Conservation (phyloP, 2,329 filamentous ascomycete species). For the Phaeosphaeria sp. region DNA sequence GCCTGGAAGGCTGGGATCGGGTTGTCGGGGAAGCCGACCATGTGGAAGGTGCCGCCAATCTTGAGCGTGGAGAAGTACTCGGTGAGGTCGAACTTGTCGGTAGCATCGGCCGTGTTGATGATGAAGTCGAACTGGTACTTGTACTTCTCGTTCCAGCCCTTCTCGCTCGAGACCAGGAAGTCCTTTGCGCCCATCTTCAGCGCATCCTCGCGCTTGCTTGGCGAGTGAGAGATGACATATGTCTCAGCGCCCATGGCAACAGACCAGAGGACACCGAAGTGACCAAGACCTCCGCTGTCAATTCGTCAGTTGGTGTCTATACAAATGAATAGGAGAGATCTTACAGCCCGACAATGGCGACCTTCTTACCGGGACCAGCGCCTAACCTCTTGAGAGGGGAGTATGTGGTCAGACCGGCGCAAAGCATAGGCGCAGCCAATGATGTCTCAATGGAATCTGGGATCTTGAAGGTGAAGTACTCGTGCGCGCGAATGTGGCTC, state of each 20-base stretch:
- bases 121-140: conserved; percentile 75
- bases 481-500: conserved; percentile 74
- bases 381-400: conserved; percentile 79
- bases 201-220: conserved; percentile 66
- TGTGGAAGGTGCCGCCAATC: conserved; percentile 81
- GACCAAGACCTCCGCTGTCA: conserved; percentile 55
- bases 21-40: conserved; percentile 80
- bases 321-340: conserved; percentile 21
- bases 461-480: conserved; percentile 79
- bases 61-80: conserved; percentile 82
- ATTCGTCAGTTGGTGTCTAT: conserved; percentile 13
- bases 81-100: conserved; percentile 70
- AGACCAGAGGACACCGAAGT: conserved; percentile 58
- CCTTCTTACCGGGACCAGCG: conserved; percentile 78
- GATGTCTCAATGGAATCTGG: conserved; percentile 70
- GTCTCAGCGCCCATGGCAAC: conserved; percentile 66
- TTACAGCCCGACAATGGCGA: conserved; percentile 73
- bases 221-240: conserved; percentile 66
- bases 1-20: conserved; percentile 74
- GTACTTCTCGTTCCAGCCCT: conserved; percentile 64
- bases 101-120: conserved; percentile 75
- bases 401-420: conserved; percentile 82
- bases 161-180: conserved; percentile 64
- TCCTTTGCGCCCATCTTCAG: conserved; percentile 66
- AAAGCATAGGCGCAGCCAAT: conserved; percentile 80